phyloP scores from a whole-genome alignment of 1,284 basidiomycete genomes.

The Earliella scabrosa region DNA sequence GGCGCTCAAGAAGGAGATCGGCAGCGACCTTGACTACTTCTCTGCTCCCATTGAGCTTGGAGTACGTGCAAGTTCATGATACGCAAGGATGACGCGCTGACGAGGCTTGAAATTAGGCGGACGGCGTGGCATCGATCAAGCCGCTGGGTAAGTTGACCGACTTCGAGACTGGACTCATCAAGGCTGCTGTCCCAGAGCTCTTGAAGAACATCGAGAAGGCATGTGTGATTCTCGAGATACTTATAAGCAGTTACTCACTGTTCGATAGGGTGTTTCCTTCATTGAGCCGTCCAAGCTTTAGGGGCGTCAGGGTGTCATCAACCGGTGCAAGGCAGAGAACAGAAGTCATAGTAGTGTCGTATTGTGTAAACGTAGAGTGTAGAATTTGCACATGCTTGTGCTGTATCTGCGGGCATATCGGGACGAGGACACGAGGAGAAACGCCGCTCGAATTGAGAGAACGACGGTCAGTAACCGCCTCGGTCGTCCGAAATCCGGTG shows the following conservation, averaged over 20 bases:
- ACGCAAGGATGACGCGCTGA: no score
- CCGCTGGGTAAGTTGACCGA: slow-evolving; percentile 75
- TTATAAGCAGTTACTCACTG: not conserved
- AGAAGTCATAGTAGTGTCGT: slow-evolving; percentile 12
- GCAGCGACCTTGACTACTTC: slow-evolving; percentile 80
- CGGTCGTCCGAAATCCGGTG: slow-evolving; percentile 72
- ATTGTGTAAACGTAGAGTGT: slow-evolving; percentile 18
- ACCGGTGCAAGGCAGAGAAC: slow-evolving; percentile 4
- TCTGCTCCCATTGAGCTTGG: slow-evolving; percentile 86
- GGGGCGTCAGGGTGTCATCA: not conserved
- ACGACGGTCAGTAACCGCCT: slow-evolving; percentile 52
- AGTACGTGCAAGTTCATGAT: slow-evolving; percentile 47
- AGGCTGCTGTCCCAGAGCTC: slow-evolving; percentile 84
- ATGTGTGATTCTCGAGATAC: slow-evolving; percentile 13
- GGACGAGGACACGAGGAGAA: no score
- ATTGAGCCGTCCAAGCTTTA: slow-evolving; percentile 35
- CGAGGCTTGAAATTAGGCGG: no score
- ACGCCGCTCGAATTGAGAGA: no score
- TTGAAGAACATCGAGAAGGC: slow-evolving; percentile 80
- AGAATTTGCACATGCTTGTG: not conserved
- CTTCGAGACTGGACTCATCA: slow-evolving; percentile 76
- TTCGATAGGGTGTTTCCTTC: slow-evolving; percentile 41
- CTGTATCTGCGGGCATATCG: not conserved
- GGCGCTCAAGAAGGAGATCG: slow-evolving; percentile 64
- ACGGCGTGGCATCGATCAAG: slow-evolving; percentile 84